phyloP scores from a whole-genome alignment of 2,329 filamentous ascomycete genomes.

The Magnaporthiopsis rhizophila region DNA sequence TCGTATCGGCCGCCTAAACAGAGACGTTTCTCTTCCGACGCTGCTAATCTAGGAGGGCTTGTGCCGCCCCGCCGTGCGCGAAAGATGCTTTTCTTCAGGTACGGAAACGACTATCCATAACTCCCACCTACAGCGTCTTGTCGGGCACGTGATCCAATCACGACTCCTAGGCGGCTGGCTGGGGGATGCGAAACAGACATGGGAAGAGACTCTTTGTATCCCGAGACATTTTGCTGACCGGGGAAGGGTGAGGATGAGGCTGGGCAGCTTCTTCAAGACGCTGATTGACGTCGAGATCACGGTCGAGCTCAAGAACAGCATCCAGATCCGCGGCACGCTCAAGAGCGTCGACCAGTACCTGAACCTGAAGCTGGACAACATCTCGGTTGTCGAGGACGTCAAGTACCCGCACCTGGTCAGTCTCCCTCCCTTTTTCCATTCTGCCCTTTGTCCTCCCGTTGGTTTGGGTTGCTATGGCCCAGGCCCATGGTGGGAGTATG shows the following conservation, averaged over 20 bases:
- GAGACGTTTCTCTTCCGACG: neutral
- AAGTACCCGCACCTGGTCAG: constrained; percentile 87
- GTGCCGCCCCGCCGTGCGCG: neutral
- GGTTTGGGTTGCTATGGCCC: neutral
- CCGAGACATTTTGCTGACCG: neutral
- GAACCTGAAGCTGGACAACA: constrained; percentile 98
- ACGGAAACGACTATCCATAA: neutral
- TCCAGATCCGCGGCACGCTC: constrained; percentile 87
- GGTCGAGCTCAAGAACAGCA: constrained; percentile 98
- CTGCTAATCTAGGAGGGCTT: neutral
- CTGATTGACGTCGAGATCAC: constrained; percentile 96
- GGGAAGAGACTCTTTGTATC: neutral
- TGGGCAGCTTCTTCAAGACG: constrained; percentile 87
- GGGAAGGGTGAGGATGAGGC: neutral
- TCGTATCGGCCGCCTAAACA: neutral
- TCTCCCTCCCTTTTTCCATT: neutral
- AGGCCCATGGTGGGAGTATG: neutral
- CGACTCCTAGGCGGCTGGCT: neutral
- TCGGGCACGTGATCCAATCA: neutral
- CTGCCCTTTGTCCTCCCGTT: too few relatives aligned
- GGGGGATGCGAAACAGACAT: neutral
- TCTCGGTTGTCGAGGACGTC: constrained; percentile 83
- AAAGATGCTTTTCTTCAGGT: constrained; percentile 22
- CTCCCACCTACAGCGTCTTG: neutral
- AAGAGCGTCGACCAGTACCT: constrained; percentile 98